Evolutionary conservation across 331 rosid species (phyloP).

Genomic region (Dryas integrifolia): DNA sequence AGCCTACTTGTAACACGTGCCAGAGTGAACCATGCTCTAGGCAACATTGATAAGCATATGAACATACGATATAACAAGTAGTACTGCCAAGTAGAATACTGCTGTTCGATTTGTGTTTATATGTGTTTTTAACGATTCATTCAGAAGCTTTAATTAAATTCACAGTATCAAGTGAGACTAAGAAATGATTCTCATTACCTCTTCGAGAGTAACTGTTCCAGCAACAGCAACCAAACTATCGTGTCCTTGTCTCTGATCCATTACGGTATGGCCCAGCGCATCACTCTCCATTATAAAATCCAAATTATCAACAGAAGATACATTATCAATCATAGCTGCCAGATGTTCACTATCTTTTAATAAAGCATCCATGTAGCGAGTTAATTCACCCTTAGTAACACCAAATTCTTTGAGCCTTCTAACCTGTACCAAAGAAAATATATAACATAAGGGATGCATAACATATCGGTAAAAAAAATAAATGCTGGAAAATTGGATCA

Average conservation of each 20-base stretch:
- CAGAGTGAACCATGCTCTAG: not conserved
- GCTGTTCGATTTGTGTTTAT: not conserved
- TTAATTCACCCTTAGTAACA: constrained; percentile 95
- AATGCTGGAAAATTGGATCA: constrained; percentile 2
- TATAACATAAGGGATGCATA: not conserved
- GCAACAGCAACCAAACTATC: constrained; percentile 90
- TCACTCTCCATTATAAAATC: constrained; percentile 99
- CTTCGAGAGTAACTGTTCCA: constrained; percentile 89
- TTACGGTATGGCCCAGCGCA: constrained; percentile 87
- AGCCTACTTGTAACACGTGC: not conserved
- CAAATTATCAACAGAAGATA: constrained; percentile 98
- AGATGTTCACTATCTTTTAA: constrained; percentile 95
- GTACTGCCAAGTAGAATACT: not conserved
- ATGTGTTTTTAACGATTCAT: not conserved
- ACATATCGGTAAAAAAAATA: constrained; percentile 1
- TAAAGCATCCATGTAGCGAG: constrained; percentile 92
- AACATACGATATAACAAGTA: not conserved
- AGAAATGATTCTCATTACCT: constrained; percentile 48
- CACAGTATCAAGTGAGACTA: not conserved
- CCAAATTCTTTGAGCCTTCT: constrained; percentile 96
- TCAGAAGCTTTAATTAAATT: not conserved
- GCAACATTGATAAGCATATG: not conserved
- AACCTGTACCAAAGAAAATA: constrained; percentile 54
- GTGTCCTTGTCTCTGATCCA: constrained; percentile 99
- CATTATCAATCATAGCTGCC: constrained; percentile 97